Percentiles rank a stretch among this genome's conserved stretches.
phyloP scores from a whole-genome alignment of 2,329 filamentous ascomycete species.

The Monilinia vaccinii-corymbosi region DNA sequence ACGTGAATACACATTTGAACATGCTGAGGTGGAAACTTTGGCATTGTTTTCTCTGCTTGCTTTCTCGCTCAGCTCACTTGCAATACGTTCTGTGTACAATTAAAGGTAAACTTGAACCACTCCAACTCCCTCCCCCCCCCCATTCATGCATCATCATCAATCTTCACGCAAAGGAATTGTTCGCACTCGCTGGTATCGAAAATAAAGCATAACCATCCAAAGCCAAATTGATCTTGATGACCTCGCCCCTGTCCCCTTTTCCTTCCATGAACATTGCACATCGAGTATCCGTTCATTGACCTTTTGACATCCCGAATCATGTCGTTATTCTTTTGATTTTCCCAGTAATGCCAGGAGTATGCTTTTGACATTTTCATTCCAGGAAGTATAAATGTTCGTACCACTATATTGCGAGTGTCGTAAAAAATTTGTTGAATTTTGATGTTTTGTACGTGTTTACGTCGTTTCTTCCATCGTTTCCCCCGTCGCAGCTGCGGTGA shows the following conservation, averaged over 20 bases:
- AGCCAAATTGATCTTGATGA: neutral
- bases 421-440: slow-evolving; percentile 3
- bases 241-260: neutral
- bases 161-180: neutral
- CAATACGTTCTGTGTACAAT: slow-evolving; percentile 1
- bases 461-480: slow-evolving; percentile 5
- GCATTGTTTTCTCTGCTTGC: neutral
- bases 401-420: neutral
- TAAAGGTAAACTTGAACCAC: neutral
- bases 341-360: slow-evolving; percentile 6
- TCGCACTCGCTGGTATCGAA: slow-evolving; percentile 12
- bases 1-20: too few species aligned
- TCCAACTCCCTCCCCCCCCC: too few species aligned
- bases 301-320: neutral
- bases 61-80: neutral
- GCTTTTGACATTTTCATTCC: neutral
- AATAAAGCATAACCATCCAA: slow-evolving; percentile 5
- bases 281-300: neutral
- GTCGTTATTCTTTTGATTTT: neutral
- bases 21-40: neutral
- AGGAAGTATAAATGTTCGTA: neutral
- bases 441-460: neutral
- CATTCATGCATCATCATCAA: neutral
- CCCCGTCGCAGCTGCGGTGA: slow-evolving; percentile 22
- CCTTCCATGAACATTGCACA: slow-evolving; percentile 2